Evolutionary conservation across 306 rosid species (phyloP).

Genomic region (Lagenaria siceraria): DNA sequence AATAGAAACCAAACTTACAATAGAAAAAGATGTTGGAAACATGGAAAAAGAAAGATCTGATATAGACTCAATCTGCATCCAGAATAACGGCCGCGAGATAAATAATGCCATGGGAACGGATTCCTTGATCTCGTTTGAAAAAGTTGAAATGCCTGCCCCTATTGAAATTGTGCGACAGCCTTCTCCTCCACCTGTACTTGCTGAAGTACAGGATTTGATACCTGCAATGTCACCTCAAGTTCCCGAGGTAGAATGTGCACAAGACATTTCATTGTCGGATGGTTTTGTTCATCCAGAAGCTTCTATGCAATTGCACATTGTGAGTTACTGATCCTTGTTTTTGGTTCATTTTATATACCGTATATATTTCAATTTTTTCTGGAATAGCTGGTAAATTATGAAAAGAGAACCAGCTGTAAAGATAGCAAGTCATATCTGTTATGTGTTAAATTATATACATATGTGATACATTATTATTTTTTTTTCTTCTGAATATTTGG

Average conservation of each 20-base stretch:
- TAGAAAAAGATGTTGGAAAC: conserved; percentile 27
- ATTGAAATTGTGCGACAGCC: conserved; percentile 70
- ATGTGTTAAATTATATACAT: neutral
- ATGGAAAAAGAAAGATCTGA: conserved; percentile 27
- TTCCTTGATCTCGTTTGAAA: conserved; percentile 81
- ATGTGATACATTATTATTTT: neutral
- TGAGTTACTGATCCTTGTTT: conserved; percentile 27
- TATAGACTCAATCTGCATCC: conserved; percentile 22
- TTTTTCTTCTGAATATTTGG: conserved; percentile 5
- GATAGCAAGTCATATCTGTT: neutral
- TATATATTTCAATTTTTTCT: neutral
- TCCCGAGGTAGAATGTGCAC: conserved; percentile 33
- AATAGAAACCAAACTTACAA: conserved; percentile 24
- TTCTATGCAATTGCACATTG: conserved; percentile 76
- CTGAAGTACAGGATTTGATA: conserved; percentile 74
- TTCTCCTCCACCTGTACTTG: conserved; percentile 90
- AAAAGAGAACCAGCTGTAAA: neutral
- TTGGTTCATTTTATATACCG: neutral
- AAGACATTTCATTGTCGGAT: conserved; percentile 33
- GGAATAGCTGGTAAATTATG: neutral
- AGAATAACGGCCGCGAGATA: conserved; percentile 24
- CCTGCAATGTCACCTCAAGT: conserved; percentile 53
- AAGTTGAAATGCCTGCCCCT: conserved; percentile 31
- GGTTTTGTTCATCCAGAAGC: conserved; percentile 47
- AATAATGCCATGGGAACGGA: conserved; percentile 28